Percentiles rank a stretch among this genome's conserved stretches.
phyloP scores from a whole-genome alignment of 2,329 filamentous ascomycete species.

The Pseudogymnoascus sp. region DNA sequence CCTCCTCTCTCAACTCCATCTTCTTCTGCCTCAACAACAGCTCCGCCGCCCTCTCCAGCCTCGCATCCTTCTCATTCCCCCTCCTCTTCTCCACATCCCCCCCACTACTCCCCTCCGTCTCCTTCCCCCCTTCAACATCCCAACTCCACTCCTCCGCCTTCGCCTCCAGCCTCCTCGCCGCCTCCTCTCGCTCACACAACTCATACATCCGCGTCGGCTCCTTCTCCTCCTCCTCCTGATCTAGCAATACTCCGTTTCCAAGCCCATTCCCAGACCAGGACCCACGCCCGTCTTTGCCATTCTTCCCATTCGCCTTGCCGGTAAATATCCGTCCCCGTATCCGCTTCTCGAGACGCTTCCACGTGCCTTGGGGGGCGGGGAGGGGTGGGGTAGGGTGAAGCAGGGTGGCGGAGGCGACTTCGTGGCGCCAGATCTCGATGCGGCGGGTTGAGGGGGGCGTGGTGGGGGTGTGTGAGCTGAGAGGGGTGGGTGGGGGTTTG shows the following conservation, averaged over 20 bases:
- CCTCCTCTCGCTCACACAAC: not conserved
- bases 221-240: not conserved
- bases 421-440: too few species aligned
- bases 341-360: not conserved
- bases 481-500: too few species aligned
- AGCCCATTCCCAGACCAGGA: slow-evolving; percentile 13
- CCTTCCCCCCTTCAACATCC: slow-evolving; percentile 17
- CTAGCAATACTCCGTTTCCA: not conserved
- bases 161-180: not conserved
- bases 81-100: slow-evolving; percentile 27
- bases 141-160: slow-evolving; percentile 11
- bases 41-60: slow-evolving; percentile 33
- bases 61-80: slow-evolving; percentile 8
- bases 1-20: not conserved
- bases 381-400: slow-evolving; percentile 29
- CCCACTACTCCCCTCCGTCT: slow-evolving; percentile 24
- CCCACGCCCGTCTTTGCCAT: not conserved
- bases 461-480: too few species aligned
- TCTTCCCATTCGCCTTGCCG: not conserved
- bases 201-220: slow-evolving; percentile 11
- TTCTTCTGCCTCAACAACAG: slow-evolving; percentile 24
- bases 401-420: too few species aligned
- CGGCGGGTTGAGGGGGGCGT: too few species aligned
- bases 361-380: slow-evolving; percentile 18
- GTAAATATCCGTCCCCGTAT: not conserved